Percentiles rank a stretch among this genome's conserved stretches.
These are phyloP conservation scores for Adansonia grandidieri DNA, from an alignment of 441 rosid genomes.

Conservation along the genomic window DNA sequence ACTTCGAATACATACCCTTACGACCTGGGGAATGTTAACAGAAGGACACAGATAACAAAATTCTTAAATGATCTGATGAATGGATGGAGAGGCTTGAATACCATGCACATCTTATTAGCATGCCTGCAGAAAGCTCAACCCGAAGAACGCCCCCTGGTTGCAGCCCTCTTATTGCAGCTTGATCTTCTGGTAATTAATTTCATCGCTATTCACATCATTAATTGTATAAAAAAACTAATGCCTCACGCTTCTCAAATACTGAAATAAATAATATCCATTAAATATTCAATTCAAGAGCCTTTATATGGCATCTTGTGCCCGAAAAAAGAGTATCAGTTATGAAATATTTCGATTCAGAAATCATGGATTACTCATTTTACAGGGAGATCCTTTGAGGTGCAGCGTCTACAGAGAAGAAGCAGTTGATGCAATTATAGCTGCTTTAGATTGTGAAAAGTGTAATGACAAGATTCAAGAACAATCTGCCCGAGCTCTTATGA, in stretches of 20 bases:
- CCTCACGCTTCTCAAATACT: neutral
- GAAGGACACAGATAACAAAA: slow-evolving; percentile 44
- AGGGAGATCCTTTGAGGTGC: slow-evolving; percentile 56
- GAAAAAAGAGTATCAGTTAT: no score
- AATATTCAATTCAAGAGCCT: neutral
- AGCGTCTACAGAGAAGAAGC: slow-evolving; percentile 71
- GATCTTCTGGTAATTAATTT: slow-evolving; percentile 59
- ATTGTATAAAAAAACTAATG: neutral
- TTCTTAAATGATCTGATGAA: slow-evolving; percentile 43
- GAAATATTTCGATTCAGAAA: neutral
- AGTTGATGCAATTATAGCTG: slow-evolving; percentile 47
- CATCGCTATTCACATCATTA: slow-evolving; percentile 9
- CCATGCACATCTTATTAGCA: slow-evolving; percentile 56
- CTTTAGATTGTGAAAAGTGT: slow-evolving; percentile 43
- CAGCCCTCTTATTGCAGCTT: slow-evolving; percentile 57
- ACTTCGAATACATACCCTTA: slow-evolving; percentile 16
- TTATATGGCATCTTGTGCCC: no score
- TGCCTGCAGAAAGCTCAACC: slow-evolving; percentile 49
- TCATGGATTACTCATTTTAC: slow-evolving; percentile 41
- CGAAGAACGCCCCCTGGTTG: slow-evolving; percentile 58
- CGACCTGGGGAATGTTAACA: slow-evolving; percentile 26
- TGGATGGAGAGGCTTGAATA: slow-evolving; percentile 54
- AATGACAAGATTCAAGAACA: slow-evolving; percentile 51
- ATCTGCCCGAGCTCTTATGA: slow-evolving; percentile 54
- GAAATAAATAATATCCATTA: neutral